Evolutionary conservation across 257 asterid species (phyloP).

Genomic region (Linaria vulgaris): DNA sequence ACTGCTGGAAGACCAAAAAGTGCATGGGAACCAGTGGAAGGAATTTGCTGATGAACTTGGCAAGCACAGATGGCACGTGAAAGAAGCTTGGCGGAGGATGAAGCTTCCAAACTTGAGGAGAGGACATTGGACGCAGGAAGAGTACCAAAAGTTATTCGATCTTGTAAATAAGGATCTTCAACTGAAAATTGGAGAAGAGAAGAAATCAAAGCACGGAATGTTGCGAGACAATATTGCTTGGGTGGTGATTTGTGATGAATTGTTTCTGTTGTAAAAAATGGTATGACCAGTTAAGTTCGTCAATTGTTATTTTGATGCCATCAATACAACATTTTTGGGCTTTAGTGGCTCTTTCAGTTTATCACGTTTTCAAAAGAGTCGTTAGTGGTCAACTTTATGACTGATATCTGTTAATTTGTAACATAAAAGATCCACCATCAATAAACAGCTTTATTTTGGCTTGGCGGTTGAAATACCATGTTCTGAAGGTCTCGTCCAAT

Average conservation of each 20-base stretch:
- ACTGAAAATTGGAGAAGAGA: constrained; percentile 34
- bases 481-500: constrained; percentile 85
- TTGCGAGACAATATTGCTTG: constrained; percentile 49
- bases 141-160: constrained; percentile 47
- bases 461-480: constrained; percentile 97
- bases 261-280: constrained; percentile 45
- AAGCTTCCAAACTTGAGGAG: constrained; percentile 31
- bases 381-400: too few species aligned
- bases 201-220: constrained; percentile 52
- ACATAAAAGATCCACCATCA: too few species aligned
- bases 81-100: constrained; percentile 48
- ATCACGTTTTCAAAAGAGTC: too few species aligned
- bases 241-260: constrained; percentile 45
- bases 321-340: too few species aligned
- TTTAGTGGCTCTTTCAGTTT: too few species aligned
- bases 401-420: too few species aligned
- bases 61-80: constrained; percentile 44
- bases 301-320: too few species aligned
- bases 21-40: constrained; percentile 48
- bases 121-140: constrained; percentile 52
- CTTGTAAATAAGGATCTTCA: constrained; percentile 48
- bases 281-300: constrained; percentile 46
- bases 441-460: too few species aligned
- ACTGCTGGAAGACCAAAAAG: constrained; percentile 29
- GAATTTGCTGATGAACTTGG: constrained; percentile 50